phyloP scores from a whole-genome alignment of 176 grass and related monocot species.

The Phragmites australis region DNA sequence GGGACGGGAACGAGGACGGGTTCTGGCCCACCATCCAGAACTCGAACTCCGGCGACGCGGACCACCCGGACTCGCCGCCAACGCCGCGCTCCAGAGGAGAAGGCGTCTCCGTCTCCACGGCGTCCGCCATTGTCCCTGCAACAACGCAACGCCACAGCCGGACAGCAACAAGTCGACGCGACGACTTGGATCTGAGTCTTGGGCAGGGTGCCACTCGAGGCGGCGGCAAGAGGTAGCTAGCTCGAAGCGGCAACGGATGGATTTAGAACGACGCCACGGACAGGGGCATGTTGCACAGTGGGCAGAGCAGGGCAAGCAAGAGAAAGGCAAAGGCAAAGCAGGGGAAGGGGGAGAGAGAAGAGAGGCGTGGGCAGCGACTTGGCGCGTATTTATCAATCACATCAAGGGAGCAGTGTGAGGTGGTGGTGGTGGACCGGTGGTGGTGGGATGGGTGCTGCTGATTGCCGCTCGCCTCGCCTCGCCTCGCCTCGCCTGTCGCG shows the following conservation, averaged over 20 bases:
- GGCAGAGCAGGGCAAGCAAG: not conserved
- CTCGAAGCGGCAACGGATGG: not conserved
- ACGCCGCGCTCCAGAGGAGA: constrained; percentile 22
- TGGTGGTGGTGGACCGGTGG: not conserved
- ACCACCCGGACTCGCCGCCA: constrained; percentile 26
- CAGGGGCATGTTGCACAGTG: not conserved
- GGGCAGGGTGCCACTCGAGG: not conserved
- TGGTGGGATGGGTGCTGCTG: not conserved
- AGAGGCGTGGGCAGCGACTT: constrained; percentile 16
- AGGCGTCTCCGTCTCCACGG: not conserved
- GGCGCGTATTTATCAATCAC: constrained; percentile 53
- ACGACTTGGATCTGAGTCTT: not conserved
- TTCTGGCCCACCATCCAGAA: constrained; percentile 89
- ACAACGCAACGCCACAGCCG: not conserved
- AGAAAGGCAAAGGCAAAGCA: not conserved
- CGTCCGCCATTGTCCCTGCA: constrained; percentile 35
- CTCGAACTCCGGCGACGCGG: constrained; percentile 89
- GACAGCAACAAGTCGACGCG: not conserved
- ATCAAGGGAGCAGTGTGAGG: not conserved
- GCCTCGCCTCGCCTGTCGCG: constrained; percentile 37
- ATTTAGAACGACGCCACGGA: not conserved
- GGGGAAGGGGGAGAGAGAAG: not conserved
- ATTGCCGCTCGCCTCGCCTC: no score
- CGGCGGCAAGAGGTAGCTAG: not conserved
- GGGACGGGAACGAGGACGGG: constrained; percentile 45